phyloP scores from a whole-genome alignment of 352 stramenopile species.

The Phytophthora capsici region DNA sequence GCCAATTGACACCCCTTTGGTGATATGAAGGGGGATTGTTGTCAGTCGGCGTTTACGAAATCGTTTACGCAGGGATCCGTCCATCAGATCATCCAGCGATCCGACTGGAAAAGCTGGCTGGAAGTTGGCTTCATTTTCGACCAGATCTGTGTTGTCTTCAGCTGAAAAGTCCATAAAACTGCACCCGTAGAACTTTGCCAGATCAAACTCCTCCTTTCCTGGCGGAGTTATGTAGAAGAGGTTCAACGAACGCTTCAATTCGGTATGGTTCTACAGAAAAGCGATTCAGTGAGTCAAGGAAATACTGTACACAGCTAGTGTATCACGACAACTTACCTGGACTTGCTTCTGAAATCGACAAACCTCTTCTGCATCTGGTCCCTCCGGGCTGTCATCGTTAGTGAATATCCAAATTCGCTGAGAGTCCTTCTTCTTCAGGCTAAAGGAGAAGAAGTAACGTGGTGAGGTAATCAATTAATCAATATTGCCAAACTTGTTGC shows the following conservation, averaged over 20 bases:
- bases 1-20: conserved; percentile 76
- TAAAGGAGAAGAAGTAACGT: conserved; percentile 20
- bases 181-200: conserved; percentile 66
- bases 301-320: background rate
- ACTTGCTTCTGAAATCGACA: conserved; percentile 78
- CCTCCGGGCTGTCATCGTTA: conserved; percentile 68
- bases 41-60: conserved; percentile 82
- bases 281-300: background rate
- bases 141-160: conserved; percentile 25
- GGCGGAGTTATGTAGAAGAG: conserved; percentile 80
- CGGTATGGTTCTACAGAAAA: conserved; percentile 66
- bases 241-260: conserved; percentile 78
- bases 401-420: conserved; percentile 90
- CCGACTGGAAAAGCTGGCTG: conserved; percentile 78
- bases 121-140: conserved; percentile 38
- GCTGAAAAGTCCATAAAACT: conserved; percentile 72
- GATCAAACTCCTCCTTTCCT: conserved; percentile 57
- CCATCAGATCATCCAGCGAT: conserved; percentile 80
- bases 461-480: conserved; percentile 2
- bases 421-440: conserved; percentile 87
- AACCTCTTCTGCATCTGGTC: conserved; percentile 64
- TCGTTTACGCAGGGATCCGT: conserved; percentile 78
- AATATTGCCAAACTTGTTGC: background rate
- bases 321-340: conserved; percentile 41
- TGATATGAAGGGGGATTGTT: conserved; percentile 70